phyloP scores from a whole-genome alignment of 169 alveolate species.

The Cryptosporidium bovis region DNA sequence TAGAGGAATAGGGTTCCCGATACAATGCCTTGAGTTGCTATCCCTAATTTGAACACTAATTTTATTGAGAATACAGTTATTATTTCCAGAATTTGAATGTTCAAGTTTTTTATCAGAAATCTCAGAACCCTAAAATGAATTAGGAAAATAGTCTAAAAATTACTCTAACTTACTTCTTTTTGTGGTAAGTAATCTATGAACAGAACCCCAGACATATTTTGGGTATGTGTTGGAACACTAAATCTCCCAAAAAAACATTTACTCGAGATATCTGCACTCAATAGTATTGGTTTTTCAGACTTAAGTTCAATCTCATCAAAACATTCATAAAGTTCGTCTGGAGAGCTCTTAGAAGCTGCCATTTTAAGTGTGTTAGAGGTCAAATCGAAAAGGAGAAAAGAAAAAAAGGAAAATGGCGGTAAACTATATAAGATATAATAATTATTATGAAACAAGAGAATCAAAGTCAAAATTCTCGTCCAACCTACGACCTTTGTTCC shows the following conservation, averaged over 20 bases:
- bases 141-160: not conserved
- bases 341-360: not conserved
- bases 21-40: constrained; percentile 66
- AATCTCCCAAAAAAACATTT: constrained; percentile 67
- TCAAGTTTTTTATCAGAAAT: not conserved
- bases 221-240: constrained; percentile 70
- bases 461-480: constrained; percentile 67
- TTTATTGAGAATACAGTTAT: not conserved
- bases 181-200: constrained; percentile 37
- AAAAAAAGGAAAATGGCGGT: constrained; percentile 27
- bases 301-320: constrained; percentile 39
- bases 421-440: not conserved
- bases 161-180: constrained; percentile 24
- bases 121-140: constrained; percentile 37
- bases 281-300: constrained; percentile 26
- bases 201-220: constrained; percentile 44
- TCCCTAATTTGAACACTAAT: constrained; percentile 42
- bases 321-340: constrained; percentile 38
- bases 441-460: constrained; percentile 22
- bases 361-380: not conserved
- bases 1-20: constrained; percentile 34
- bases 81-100: not conserved
- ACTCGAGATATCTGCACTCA: constrained; percentile 13
- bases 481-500: constrained; percentile 43
- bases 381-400: not conserved